These are phyloP conservation scores for Puccinia coronata DNA, from an alignment of 1,284 basidiomycete species.

Conservation along the genomic window DNA sequence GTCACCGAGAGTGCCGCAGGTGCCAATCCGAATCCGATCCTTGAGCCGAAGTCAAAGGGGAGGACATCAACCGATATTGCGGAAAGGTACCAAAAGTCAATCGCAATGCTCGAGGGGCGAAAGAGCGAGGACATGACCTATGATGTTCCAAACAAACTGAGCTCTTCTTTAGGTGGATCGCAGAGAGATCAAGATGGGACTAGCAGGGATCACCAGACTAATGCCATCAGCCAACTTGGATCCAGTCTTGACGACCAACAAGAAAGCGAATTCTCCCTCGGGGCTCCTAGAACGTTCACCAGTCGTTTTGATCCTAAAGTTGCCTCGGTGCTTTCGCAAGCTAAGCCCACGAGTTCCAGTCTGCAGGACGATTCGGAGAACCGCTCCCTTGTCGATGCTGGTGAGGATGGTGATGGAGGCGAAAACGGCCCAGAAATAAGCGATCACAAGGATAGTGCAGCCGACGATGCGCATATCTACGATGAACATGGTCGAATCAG, in stretches of 20 bases:
- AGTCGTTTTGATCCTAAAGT: constrained; percentile 49
- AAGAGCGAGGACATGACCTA: constrained; percentile 38
- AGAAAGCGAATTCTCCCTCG: constrained; percentile 28
- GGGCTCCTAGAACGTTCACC: constrained; percentile 35
- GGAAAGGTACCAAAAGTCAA: constrained; percentile 37
- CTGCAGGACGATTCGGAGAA: constrained; percentile 16
- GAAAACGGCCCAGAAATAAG: neutral
- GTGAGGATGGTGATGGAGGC: neutral
- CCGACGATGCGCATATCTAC: constrained; percentile 27
- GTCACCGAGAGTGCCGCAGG: too few species aligned
- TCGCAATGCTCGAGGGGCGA: constrained; percentile 32
- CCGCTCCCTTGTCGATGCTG: constrained; percentile 6
- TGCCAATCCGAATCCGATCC: neutral
- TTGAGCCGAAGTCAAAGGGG: constrained; percentile 19
- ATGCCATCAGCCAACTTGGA: neutral
- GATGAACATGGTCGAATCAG: constrained; percentile 47
- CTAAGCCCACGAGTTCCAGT: neutral
- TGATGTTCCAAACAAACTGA: constrained; percentile 3
- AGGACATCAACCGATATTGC: constrained; percentile 47
- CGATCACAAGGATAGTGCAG: constrained; percentile 2
- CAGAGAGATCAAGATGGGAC: neutral
- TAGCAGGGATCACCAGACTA: constrained; percentile 2
- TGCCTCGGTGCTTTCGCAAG: constrained; percentile 22
- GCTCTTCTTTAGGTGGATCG: neutral
- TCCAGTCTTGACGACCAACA: neutral